Percentiles rank a stretch among this genome's conserved stretches.
These are phyloP conservation scores for Piloderma croceum DNA, from an alignment of 768 basidiomycete genomes.

Conservation along the genomic window DNA sequence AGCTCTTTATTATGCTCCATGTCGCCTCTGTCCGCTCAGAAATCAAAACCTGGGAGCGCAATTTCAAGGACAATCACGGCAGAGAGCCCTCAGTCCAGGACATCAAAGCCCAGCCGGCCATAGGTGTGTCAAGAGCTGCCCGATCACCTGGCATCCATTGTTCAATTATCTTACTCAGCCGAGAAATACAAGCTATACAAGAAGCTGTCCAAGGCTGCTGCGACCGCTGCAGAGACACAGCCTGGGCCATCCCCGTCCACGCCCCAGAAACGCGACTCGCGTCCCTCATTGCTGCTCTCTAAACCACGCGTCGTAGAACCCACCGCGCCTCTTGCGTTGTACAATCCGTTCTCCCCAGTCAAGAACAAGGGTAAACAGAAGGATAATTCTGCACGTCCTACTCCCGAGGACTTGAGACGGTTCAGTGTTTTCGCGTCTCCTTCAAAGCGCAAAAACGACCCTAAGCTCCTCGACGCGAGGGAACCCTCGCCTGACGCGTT, in stretches of 20 bases:
- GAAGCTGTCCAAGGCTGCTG: constrained; percentile 51
- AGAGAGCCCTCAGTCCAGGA: constrained; percentile 64
- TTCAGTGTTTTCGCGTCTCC: constrained; percentile 46
- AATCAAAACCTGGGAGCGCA: constrained; percentile 75
- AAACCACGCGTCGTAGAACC: constrained; percentile 48
- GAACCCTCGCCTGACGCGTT: background rate
- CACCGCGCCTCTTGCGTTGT: constrained; percentile 48
- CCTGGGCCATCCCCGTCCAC: constrained; percentile 38
- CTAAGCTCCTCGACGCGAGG: background rate
- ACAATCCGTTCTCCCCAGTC: constrained; percentile 76
- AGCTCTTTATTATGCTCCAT: constrained; percentile 23
- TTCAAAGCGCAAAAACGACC: constrained; percentile 25
- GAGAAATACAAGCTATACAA: constrained; percentile 82
- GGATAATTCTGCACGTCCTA: constrained; percentile 25
- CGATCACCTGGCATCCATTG: constrained; percentile 1
- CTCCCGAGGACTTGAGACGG: constrained; percentile 9
- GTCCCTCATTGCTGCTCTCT: constrained; percentile 36
- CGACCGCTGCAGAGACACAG: constrained; percentile 24
- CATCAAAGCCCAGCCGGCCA: constrained; percentile 53
- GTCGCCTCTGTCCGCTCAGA: constrained; percentile 52
- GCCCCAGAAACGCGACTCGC: constrained; percentile 21
- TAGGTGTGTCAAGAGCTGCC: constrained; percentile 45
- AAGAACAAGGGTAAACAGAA: constrained; percentile 42
- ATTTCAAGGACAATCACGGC: constrained; percentile 51
- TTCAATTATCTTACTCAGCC: constrained; percentile 37